phyloP scores from a whole-genome alignment of 306 rosid genomes.

The Herpetospermum pedunculosum region DNA sequence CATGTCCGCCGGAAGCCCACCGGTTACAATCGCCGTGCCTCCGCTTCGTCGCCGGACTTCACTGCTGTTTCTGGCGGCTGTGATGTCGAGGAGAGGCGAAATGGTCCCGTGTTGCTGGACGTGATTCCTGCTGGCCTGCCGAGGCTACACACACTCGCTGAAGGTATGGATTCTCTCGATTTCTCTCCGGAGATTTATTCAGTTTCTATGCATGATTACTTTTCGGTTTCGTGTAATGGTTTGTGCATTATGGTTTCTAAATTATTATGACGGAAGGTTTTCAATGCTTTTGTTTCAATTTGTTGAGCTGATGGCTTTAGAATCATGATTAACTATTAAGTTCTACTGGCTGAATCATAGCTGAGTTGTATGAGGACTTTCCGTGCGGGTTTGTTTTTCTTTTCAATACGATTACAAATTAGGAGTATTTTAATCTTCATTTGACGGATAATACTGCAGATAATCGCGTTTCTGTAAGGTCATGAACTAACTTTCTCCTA shows the following conservation, averaged over 20 bases:
- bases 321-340: background rate
- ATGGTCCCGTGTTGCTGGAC: constrained; percentile 38
- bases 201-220: background rate
- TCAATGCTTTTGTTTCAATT: background rate
- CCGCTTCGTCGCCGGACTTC: constrained; percentile 75
- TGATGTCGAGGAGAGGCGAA: constrained; percentile 43
- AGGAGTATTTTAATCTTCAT: background rate
- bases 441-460: background rate
- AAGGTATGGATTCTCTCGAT: constrained; percentile 43
- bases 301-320: background rate
- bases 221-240: background rate
- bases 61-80: constrained; percentile 37
- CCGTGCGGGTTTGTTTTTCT: background rate
- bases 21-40: constrained; percentile 33
- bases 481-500: background rate
- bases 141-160: constrained; percentile 71
- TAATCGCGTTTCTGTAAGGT: background rate
- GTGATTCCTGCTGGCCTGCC: constrained; percentile 84
- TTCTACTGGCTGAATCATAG: background rate
- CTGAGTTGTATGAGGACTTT: background rate
- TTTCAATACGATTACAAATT: background rate
- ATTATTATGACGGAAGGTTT: background rate
- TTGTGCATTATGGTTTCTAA: background rate
- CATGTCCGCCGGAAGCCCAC: constrained; percentile 28
- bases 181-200: constrained; percentile 14